Evolutionary conservation across 225 moss, liverwort and hornwort genomes (phyloP).

Genomic region (Takakia lepidozioides): DNA sequence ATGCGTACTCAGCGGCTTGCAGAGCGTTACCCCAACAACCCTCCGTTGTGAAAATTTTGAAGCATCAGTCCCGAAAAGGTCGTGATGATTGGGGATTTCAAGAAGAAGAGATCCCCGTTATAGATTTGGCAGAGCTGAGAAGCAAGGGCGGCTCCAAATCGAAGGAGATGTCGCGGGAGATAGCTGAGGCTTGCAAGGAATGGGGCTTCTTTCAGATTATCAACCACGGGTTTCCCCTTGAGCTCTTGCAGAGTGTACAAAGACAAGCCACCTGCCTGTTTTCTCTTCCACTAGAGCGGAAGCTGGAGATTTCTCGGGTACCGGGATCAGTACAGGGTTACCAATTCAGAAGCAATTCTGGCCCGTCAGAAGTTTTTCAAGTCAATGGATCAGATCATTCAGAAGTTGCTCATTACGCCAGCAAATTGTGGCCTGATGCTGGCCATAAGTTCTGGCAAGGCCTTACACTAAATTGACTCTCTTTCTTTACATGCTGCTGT

Average conservation of each 20-base stretch:
- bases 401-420: slow-evolving; percentile 8
- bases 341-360: slow-evolving; percentile 24
- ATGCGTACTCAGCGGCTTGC: no score
- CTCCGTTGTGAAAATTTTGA: no score
- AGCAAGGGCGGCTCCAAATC: not conserved
- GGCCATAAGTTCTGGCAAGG: slow-evolving; percentile 17
- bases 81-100: no score
- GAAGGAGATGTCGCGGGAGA: not conserved
- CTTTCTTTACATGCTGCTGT: not conserved
- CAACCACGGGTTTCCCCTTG: slow-evolving; percentile 39
- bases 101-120: slow-evolving; percentile 4
- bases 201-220: slow-evolving; percentile 44
- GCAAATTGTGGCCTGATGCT: slow-evolving; percentile 17
- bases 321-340: slow-evolving; percentile 13
- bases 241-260: slow-evolving; percentile 21
- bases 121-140: slow-evolving; percentile 4
- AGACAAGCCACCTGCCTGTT: slow-evolving; percentile 24
- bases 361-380: slow-evolving; percentile 35
- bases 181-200: slow-evolving; percentile 30
- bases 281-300: slow-evolving; percentile 22
- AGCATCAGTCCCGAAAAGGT: no score
- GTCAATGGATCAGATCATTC: slow-evolving; percentile 8
- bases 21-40: no score
- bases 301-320: slow-evolving; percentile 12
- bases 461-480: not conserved